Conservation (phyloP, 257 asterid genomes). For the Haberlea rhodopensis region DNA sequence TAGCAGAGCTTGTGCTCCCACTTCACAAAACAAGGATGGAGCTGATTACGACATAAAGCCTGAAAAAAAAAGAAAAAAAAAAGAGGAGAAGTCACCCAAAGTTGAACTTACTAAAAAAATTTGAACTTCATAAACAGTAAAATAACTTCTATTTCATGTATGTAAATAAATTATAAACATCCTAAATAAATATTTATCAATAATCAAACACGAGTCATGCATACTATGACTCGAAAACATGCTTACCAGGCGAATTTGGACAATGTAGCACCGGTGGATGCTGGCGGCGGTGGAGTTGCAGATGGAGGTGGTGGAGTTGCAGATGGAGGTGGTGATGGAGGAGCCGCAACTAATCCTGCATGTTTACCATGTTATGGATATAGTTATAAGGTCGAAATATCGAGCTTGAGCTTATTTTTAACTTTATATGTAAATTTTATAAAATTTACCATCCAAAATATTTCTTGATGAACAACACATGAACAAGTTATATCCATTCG, state of each 20-base stretch:
- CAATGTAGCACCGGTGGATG: conserved; percentile 26
- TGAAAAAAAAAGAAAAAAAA: conserved; percentile 15
- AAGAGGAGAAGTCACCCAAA: background rate
- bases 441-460: background rate
- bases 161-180: conserved; percentile 24
- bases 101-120: background rate
- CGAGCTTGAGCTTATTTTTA: background rate
- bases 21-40: conserved; percentile 30
- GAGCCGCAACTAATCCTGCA: conserved; percentile 38
- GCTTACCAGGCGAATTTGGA: too few relatives aligned
- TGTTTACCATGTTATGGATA: background rate
- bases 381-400: background rate
- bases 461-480: background rate
- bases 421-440: background rate
- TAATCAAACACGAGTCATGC: background rate
- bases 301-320: conserved; percentile 24
- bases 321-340: conserved; percentile 35
- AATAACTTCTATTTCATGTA: background rate
- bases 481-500: too few relatives aligned
- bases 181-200: background rate
- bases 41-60: conserved; percentile 31
- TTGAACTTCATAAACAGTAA: background rate
- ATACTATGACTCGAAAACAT: conserved; percentile 18
- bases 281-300: conserved; percentile 11
- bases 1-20: background rate